phyloP scores from a whole-genome alignment of 371 early-diverging fungal genomes.

The Mucor mucedo region DNA sequence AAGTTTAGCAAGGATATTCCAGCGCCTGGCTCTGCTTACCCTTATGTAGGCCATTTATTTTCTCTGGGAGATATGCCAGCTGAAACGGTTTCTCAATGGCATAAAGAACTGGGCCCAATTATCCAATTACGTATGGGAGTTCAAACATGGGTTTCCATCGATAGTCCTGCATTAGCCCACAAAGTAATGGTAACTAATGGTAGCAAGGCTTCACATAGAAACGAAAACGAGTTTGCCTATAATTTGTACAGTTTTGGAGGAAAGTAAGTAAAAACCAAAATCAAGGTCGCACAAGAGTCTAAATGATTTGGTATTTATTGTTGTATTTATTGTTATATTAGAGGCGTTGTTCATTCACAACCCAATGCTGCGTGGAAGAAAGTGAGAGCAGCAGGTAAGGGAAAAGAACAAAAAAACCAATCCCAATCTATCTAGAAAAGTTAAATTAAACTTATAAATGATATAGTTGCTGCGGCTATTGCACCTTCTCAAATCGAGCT shows the following conservation, averaged over 20 bases:
- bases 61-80: conserved; percentile 12
- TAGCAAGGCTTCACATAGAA: conserved; percentile 15
- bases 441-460: background rate
- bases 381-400: conserved; percentile 4
- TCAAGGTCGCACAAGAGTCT: no score
- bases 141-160: conserved; percentile 17
- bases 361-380: background rate
- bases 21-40: conserved; percentile 12
- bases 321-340: background rate
- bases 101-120: conserved; percentile 27
- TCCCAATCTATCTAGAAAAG: background rate
- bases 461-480: conserved; percentile 6
- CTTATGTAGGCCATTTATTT: conserved; percentile 24
- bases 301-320: no score
- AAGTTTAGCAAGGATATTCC: background rate
- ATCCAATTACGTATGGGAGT: conserved; percentile 21
- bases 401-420: background rate
- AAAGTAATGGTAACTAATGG: conserved; percentile 22
- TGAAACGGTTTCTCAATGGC: conserved; percentile 20
- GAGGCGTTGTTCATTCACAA: conserved; percentile 13
- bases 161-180: conserved; percentile 21
- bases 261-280: conserved; percentile 2
- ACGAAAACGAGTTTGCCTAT: conserved; percentile 1
- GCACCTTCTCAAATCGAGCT: conserved; percentile 14
- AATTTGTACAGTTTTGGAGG: conserved; percentile 8